Evolutionary conservation across 495 filamentous ascomycete genomes (phyloP).

Genomic region (Hyphodiscus hymeniophilus): DNA sequence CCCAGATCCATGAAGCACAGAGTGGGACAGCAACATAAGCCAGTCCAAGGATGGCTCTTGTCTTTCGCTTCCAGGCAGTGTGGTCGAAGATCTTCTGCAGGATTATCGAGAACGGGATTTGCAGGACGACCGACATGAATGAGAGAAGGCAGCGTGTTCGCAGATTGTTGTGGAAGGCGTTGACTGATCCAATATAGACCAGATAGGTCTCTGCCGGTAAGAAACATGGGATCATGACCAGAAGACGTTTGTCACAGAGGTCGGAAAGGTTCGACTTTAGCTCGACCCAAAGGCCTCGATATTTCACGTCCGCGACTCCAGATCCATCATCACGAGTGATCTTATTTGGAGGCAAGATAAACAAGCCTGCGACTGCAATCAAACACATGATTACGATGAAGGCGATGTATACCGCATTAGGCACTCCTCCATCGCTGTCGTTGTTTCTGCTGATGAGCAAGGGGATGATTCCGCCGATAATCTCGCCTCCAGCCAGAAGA

Average conservation of each 20-base stretch:
- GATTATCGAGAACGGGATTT: not conserved
- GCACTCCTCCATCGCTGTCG: not conserved
- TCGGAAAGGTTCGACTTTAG: not conserved
- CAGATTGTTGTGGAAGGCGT: constrained; percentile 2
- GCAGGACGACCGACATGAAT: not conserved
- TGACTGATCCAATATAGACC: not conserved
- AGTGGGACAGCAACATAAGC: not conserved
- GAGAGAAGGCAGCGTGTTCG: not conserved
- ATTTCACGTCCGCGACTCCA: not conserved
- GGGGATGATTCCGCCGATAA: constrained; percentile 1
- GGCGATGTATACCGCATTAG: not conserved
- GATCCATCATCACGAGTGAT: not conserved
- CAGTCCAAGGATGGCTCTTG: not conserved
- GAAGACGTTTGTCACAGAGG: not conserved
- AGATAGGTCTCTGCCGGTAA: not conserved
- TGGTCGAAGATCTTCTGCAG: constrained; percentile 2
- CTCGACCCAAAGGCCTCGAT: not conserved
- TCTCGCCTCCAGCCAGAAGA: not conserved
- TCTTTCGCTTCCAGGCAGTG: not conserved
- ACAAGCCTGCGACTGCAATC: not conserved
- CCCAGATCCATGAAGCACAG: not conserved
- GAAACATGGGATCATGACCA: not conserved
- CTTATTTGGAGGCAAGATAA: not conserved
- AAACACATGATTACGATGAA: not conserved
- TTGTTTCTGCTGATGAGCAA: not conserved